Base-by-base conservation (phyloP, 2,329 filamentous ascomycete species). In the Dryadomyces sulphureus region DNA sequence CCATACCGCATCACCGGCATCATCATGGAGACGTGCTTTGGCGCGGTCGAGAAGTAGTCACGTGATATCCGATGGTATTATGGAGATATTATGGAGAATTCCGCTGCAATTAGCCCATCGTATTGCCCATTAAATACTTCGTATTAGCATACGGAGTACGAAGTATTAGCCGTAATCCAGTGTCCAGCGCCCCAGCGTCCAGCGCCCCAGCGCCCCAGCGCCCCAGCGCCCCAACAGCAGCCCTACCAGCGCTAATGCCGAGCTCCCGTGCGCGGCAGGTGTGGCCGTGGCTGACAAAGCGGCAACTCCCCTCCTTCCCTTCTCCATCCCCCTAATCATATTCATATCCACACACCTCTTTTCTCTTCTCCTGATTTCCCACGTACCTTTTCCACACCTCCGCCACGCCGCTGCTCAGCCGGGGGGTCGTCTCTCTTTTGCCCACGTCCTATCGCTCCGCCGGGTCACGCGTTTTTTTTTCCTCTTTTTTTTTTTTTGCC, bases 1-100 rank as follows among this genome's bases (percentile, higher is more conserved):
- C 84, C 84, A 4, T 89, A 89, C 69, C 81, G 84, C 68, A 68
- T 70, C 49, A 81, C 47, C 14, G 59, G 59, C 48, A 60, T 61
- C 45, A 58, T 60, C 30, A 59, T 61, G 57, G 59, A 61, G 55
- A 60, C 58, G 48, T 49, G 44, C 49, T 54, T 52, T 42, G 52
- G 52, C 47, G 46, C 50, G 20, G 48, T 52, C 14, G 48, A 50
- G 19, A 51, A 53, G 9, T 51, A 51, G 32, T 45, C 12, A 24
- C 24, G 16, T 14, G 4, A 14, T 32, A 32, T 32, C 9, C 27
- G 16, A 32, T n/a, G n/a, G n/a, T n/a, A n/a, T n/a, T n/a, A n/a
- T n/a, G n/a, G n/a, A n/a, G n/a, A n/a, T n/a, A n/a, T n/a, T n/a
- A n/a, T n/a, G n/a, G n/a, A n/a, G n/a, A n/a, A n/a, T n/a, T n/a